These are phyloP conservation scores for Taphrina communis DNA, from an alignment of 1,139 yeast species.

Conservation along the genomic window DNA sequence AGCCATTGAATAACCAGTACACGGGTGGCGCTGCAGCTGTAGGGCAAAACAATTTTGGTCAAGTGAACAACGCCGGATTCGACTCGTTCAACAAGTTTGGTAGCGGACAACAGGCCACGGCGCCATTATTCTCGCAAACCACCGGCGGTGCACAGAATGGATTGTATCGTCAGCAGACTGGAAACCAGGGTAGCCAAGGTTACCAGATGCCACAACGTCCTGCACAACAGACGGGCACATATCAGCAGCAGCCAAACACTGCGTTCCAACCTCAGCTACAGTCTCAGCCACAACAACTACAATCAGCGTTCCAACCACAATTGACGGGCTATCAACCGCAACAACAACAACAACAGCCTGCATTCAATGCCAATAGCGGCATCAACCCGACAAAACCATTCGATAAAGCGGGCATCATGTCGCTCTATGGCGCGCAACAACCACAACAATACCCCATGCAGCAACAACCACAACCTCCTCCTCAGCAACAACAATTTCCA, in stretches of 20 bases:
- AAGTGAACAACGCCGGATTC: background rate
- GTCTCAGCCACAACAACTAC: constrained; percentile 10
- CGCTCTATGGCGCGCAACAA: constrained; percentile 19
- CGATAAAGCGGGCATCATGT: constrained; percentile 40
- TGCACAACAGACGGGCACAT: background rate
- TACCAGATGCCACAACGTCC: background rate
- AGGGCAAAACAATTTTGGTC: background rate
- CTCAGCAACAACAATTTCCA: constrained; percentile 18
- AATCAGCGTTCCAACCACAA: constrained; percentile 31
- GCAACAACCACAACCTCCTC: constrained; percentile 15
- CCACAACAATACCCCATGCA: constrained; percentile 27
- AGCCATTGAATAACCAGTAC: background rate
- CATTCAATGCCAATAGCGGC: constrained; percentile 1
- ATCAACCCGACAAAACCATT: constrained; percentile 34
- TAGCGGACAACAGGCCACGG: background rate
- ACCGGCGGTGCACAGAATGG: constrained; percentile 15
- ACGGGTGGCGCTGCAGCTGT: background rate
- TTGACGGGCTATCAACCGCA: constrained; percentile 36
- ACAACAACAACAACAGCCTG: constrained; percentile 28
- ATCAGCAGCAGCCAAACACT: constrained; percentile 1
- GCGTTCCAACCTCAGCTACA: background rate
- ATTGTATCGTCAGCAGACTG: constrained; percentile 19
- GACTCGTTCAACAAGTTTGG: background rate
- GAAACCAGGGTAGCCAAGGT: background rate
- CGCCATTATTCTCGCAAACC: constrained; percentile 16